These are phyloP conservation scores for Sporothrix mexicana DNA, from an alignment of 2,329 filamentous ascomycete species.

Conservation along the genomic window DNA sequence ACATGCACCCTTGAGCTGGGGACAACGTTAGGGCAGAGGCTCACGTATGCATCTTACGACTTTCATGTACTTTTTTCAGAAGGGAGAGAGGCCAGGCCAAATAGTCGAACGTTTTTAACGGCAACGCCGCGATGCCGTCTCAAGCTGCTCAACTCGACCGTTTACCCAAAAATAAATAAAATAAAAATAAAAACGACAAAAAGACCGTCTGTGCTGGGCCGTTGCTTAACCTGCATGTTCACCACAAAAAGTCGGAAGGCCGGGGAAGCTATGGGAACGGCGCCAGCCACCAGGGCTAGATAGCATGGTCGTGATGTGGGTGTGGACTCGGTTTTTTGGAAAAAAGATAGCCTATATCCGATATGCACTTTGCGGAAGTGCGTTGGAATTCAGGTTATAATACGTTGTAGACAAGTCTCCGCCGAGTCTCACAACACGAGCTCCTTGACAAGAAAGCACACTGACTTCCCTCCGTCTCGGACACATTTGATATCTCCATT, in stretches of 20 bases:
- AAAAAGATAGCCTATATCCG: slow-evolving; percentile 9
- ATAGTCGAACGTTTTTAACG: neutral
- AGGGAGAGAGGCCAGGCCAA: neutral
- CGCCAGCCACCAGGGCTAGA: slow-evolving; percentile 1
- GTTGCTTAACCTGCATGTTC: neutral
- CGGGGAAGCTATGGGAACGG: neutral
- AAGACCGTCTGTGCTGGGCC: neutral
- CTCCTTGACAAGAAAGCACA: no score
- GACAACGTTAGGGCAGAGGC: slow-evolving; percentile 5
- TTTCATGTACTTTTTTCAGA: slow-evolving; percentile 12
- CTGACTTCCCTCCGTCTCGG: neutral
- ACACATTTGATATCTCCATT: slow-evolving; percentile 1
- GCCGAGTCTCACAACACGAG: neutral
- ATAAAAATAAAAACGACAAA: neutral
- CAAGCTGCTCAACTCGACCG: neutral
- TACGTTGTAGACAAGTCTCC: neutral
- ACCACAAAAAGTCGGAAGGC: neutral
- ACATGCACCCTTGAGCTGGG: neutral
- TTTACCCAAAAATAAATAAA: neutral
- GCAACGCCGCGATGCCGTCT: neutral
- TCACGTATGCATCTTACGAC: slow-evolving; percentile 10
- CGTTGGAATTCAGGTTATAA: no score
- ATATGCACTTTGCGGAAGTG: neutral
- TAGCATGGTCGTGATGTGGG: slow-evolving; percentile 15
- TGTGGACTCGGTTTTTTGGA: neutral